These are phyloP conservation scores for Cyberlindnera mrakii DNA, from an alignment of 805 yeast species.

Conservation along the genomic window DNA sequence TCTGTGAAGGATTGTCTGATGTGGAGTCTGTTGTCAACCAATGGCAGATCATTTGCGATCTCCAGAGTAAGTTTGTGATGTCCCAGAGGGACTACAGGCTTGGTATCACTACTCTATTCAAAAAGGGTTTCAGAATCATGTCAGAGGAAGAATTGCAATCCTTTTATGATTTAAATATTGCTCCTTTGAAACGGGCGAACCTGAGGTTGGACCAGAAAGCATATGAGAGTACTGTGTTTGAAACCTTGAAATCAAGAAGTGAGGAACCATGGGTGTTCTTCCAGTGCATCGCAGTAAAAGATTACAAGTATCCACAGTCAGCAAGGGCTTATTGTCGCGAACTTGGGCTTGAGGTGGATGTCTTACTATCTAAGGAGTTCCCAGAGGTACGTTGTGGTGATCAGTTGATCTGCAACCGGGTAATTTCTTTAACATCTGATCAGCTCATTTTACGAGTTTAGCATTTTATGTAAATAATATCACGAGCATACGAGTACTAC, in stretches of 20 bases:
- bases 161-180: conserved; percentile 5
- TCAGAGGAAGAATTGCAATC: conserved; percentile 1
- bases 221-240: conserved; percentile 1
- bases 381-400: conserved; percentile 9
- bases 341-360: conserved; percentile 6
- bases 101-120: conserved; percentile 9
- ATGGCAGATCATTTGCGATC: conserved; percentile 9
- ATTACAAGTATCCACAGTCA: not conserved
- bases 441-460: conserved; percentile 6
- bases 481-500: no score
- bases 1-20: conserved; percentile 7
- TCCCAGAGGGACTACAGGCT: conserved; percentile 10
- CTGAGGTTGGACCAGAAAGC: not conserved
- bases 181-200: conserved; percentile 5
- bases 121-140: conserved; percentile 4
- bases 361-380: conserved; percentile 4
- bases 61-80: conserved; percentile 7
- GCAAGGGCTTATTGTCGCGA: conserved; percentile 10
- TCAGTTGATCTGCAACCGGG: conserved; percentile 10
- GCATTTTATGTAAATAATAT: not conserved
- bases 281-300: conserved; percentile 7
- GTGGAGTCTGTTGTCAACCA: conserved; percentile 11
- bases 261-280: conserved; percentile 6
- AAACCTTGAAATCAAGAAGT: not conserved
- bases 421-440: conserved; percentile 5